Evolutionary conservation across 176 grass and related monocot genomes (phyloP), one percentile per base, ranked within the genome.

Genomic region (Oryza punctata): DNA sequence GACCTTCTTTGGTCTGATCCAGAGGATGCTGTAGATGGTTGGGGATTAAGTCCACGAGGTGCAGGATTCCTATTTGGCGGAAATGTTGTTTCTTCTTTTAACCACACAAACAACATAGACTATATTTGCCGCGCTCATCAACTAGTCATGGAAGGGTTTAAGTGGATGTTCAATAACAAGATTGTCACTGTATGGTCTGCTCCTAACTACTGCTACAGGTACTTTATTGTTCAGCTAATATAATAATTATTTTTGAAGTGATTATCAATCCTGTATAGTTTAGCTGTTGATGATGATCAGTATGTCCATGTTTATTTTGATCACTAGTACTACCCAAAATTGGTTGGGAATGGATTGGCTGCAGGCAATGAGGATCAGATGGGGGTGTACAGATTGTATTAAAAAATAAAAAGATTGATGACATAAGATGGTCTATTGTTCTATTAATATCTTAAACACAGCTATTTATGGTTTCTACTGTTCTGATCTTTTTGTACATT

Each of bases 121-220:
- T 99, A 99, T 72, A 99, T 99, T 77, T 99, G 96, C 6, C 96
- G 96, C 52, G 96, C 96, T 50, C 96, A 99, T 88, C 96, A 99
- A 47, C 87, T 99, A 47, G 96, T 99, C 46, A 99, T 99, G 96
- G 96, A 99, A 88, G 96, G 96, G 27, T 99, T 92, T 72, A 99
- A 99, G 79, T 99, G 96, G 96, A 96, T 99, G 96, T 99, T 99
- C 83, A 92, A 94, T 77, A 85, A 89, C 87, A 92, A 96, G 91
- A 99, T 99, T 86, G 87, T 99, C 67, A 99, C 96, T 37, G 96
- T 99, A 85, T 99, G 96, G 96, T 99, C 96, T 72, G 96, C 96
- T 52, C 96, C 96, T 63, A 99, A 99, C 74, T 99, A 99, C 78
- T 99, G 96, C 84, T 99, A 99, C 88, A 91, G 96, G 96, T 99